Evolutionary conservation across 441 rosid species (phyloP).

Genomic region (Flueggea neowawraea): DNA sequence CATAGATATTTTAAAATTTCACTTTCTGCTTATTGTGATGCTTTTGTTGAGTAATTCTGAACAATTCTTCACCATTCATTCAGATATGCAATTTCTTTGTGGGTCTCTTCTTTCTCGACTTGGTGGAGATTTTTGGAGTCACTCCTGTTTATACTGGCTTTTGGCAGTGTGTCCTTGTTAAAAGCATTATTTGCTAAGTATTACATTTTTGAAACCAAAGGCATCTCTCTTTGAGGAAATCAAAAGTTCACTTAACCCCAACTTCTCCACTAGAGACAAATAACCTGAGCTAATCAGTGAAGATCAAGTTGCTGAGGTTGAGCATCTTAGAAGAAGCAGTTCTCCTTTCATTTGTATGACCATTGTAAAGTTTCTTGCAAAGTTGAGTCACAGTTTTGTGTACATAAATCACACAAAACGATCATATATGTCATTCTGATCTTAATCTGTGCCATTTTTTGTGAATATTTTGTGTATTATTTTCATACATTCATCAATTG

Average conservation of each 20-base stretch:
- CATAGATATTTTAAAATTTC: not conserved
- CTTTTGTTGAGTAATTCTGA: not conserved
- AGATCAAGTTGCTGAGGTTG: not conserved
- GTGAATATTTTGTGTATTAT: too few relatives aligned
- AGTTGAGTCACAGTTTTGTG: too few relatives aligned
- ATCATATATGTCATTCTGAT: too few relatives aligned
- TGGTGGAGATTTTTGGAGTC: constrained; percentile 54
- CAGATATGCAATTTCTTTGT: constrained; percentile 81
- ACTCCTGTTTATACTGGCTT: constrained; percentile 34
- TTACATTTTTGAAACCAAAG: constrained; percentile 57
- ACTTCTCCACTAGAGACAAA: constrained; percentile 13
- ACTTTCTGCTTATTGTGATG: not conserved
- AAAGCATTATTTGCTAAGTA: constrained; percentile 53
- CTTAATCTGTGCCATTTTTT: too few relatives aligned
- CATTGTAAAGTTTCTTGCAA: too few relatives aligned
- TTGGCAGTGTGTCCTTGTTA: constrained; percentile 56
- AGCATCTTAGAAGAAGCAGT: too few relatives aligned
- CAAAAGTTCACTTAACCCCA: constrained; percentile 55
- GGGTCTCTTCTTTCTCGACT: constrained; percentile 69
- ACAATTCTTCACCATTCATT: constrained; percentile 4
- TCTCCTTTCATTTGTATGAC: too few relatives aligned
- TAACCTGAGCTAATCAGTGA: too few relatives aligned
- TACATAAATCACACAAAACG: too few relatives aligned
- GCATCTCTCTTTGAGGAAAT: constrained; percentile 78
- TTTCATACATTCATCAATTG: too few relatives aligned